Percentiles rank a stretch among this genome's conserved stretches.
These are phyloP conservation scores for Zymoseptoria passerinii DNA, from an alignment of 2,329 filamentous ascomycete genomes.

Conservation along the genomic window DNA sequence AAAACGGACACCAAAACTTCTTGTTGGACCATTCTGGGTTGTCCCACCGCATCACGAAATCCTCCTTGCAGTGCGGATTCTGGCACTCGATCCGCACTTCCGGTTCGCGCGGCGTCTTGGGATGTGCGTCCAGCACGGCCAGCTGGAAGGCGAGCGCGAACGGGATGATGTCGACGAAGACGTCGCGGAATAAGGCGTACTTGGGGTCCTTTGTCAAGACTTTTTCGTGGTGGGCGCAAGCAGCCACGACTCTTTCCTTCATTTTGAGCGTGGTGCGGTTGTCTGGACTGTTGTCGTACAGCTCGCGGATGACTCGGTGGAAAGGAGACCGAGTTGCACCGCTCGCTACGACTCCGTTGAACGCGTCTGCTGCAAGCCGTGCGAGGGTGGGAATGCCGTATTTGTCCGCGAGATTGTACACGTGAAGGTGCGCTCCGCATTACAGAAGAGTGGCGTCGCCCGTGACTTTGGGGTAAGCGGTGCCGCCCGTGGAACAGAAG, in stretches of 20 bases:
- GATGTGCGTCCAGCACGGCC: too few relatives aligned
- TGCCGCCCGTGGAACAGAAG: too few relatives aligned
- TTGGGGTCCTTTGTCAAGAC: not conserved
- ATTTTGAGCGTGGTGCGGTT: not conserved
- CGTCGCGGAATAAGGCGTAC: not conserved
- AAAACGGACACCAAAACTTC: too few relatives aligned
- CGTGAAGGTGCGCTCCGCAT: not conserved
- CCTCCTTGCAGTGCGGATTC: too few relatives aligned
- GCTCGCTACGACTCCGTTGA: not conserved
- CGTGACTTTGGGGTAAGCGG: too few relatives aligned
- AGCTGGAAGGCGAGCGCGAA: not conserved
- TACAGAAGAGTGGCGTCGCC: not conserved
- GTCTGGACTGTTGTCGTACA: constrained; percentile 2
- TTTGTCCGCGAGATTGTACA: constrained; percentile 5
- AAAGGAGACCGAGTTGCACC: not conserved
- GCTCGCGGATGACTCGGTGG: constrained; percentile 1
- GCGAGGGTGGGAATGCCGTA: constrained; percentile 3
- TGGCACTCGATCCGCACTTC: too few relatives aligned
- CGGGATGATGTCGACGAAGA: not conserved
- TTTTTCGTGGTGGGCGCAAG: not conserved
- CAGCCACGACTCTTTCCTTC: not conserved
- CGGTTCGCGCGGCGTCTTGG: too few relatives aligned
- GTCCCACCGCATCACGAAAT: too few relatives aligned
- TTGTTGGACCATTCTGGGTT: too few relatives aligned
- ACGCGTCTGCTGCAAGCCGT: not conserved